Conservation (phyloP, 768 basidiomycete species). For the Hemileccinum rubropunctum region DNA sequence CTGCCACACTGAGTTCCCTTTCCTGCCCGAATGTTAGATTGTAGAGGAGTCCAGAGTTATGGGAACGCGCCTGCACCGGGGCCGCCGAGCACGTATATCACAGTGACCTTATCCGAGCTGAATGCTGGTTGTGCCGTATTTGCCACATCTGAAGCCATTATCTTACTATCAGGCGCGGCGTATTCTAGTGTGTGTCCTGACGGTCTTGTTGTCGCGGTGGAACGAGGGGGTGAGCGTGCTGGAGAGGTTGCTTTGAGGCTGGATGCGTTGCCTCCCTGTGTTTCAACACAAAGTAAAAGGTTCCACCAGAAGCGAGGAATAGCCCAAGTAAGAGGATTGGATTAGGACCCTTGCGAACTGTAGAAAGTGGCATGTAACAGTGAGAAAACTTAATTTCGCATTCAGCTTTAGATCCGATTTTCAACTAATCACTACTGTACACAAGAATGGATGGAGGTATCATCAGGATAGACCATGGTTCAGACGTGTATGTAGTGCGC, state of each 20-base stretch:
- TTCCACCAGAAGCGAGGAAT: slow-evolving; percentile 50
- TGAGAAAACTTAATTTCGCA: too few relatives aligned
- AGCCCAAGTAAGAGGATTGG: slow-evolving; percentile 61
- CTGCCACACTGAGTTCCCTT: slow-evolving; percentile 93
- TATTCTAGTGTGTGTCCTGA: slow-evolving; percentile 17
- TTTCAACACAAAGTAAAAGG: slow-evolving; percentile 56
- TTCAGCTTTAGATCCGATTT: too few relatives aligned
- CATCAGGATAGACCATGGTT: slow-evolving; percentile 55
- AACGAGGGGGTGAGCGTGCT: slow-evolving; percentile 63
- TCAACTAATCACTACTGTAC: too few relatives aligned
- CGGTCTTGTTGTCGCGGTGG: slow-evolving; percentile 48
- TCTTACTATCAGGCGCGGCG: neutral
- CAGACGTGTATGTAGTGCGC: slow-evolving; percentile 59
- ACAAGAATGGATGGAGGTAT: slow-evolving; percentile 43
- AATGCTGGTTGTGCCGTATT: slow-evolving; percentile 40
- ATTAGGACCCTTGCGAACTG: slow-evolving; percentile 47
- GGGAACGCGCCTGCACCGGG: slow-evolving; percentile 79
- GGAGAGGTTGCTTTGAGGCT: slow-evolving; percentile 57
- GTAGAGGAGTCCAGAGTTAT: slow-evolving; percentile 2
- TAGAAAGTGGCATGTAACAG: slow-evolving; percentile 15
- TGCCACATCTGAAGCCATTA: slow-evolving; percentile 16
- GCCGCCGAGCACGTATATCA: slow-evolving; percentile 94
- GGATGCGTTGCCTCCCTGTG: slow-evolving; percentile 56
- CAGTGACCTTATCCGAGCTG: slow-evolving; percentile 69
- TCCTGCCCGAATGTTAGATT: slow-evolving; percentile 44